Percentiles rank a stretch among this genome's conserved stretches.
These are phyloP conservation scores for Fomes fomentarius DNA, from an alignment of 1,284 basidiomycete species.

Conservation along the genomic window DNA sequence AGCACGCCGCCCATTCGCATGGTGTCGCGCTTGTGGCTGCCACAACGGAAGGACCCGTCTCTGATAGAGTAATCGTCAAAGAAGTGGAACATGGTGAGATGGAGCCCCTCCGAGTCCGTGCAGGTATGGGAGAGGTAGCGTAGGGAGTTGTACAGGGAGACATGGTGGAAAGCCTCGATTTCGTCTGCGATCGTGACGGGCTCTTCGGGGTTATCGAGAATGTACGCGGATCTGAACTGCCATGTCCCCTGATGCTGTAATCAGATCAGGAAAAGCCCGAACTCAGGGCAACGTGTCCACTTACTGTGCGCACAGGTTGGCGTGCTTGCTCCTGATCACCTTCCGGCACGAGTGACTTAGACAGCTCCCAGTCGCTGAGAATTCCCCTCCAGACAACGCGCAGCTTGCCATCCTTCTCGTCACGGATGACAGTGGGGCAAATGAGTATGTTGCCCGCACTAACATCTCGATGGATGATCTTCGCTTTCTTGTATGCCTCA, in stretches of 20 bases:
- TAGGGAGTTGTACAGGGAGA: constrained; percentile 5
- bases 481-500: not conserved
- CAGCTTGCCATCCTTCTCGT: not conserved
- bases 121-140: constrained; percentile 5
- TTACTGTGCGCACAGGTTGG: constrained; percentile 6
- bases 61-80: constrained; percentile 5
- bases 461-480: constrained; percentile 11
- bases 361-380: constrained; percentile 11
- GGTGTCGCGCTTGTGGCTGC: not conserved
- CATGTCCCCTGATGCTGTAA: constrained; percentile 18
- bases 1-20: not conserved
- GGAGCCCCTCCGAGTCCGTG: not conserved
- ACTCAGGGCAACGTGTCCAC: not conserved
- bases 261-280: not conserved
- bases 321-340: not conserved
- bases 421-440: not conserved
- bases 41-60: not conserved
- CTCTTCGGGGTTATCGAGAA: not conserved
- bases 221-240: constrained; percentile 11
- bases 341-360: not conserved
- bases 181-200: constrained; percentile 8
- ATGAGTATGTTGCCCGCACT: constrained; percentile 16
- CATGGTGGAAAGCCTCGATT: constrained; percentile 18
- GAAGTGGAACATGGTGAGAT: constrained; percentile 3
- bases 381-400: not conserved